Percentiles rank a stretch among this genome's conserved stretches.
These are phyloP conservation scores for Ophiosphaerella herpotricha DNA, from an alignment of 2,329 filamentous ascomycete genomes.

Conservation along the genomic window DNA sequence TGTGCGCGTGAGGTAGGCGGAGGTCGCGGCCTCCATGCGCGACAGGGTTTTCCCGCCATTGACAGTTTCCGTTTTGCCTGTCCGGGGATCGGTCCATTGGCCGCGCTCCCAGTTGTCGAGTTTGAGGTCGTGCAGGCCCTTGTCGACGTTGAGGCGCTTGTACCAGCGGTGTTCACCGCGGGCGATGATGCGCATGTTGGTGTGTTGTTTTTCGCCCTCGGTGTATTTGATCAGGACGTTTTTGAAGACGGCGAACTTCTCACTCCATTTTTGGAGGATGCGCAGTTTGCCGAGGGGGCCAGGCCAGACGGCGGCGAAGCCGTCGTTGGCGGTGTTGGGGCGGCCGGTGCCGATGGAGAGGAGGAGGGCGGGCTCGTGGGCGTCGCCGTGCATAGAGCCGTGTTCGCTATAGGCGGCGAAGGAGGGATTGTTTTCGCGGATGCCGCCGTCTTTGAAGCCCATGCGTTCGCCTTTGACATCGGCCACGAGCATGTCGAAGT, in stretches of 20 bases:
- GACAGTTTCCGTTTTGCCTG: conserved; percentile 36
- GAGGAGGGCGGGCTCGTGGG: conserved; percentile 50
- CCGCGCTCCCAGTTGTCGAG: conserved; percentile 55
- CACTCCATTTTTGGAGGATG: conserved; percentile 51
- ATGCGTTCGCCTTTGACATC: conserved; percentile 43
- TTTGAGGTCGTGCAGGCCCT: conserved; percentile 51
- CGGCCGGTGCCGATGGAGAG: conserved; percentile 54
- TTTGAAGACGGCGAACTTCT: conserved; percentile 56
- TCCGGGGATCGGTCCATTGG: conserved; percentile 42
- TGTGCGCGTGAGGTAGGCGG: conserved; percentile 47
- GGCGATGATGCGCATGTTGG: conserved; percentile 53
- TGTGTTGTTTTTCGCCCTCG: conserved; percentile 55
- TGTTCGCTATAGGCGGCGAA: conserved; percentile 55
- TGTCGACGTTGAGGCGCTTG: conserved; percentile 54
- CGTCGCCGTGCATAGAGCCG: conserved; percentile 51
- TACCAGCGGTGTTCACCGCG: conserved; percentile 57
- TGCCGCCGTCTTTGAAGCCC: conserved; percentile 57
- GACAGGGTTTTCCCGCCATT: conserved; percentile 51
- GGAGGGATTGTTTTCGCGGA: conserved; percentile 56
- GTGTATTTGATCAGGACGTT: conserved; percentile 59
- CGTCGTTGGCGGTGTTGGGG: conserved; percentile 51
- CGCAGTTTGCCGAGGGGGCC: conserved; percentile 50
- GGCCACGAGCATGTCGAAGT: conserved; percentile 55
- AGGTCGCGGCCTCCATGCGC: conserved; percentile 51
- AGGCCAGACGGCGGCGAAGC: conserved; percentile 53